A percentile compares a stretch with the other conserved stretches of the same genome.
Conservation (phyloP, 306 rosid genomes). For the Albizia julibrissin region DNA sequence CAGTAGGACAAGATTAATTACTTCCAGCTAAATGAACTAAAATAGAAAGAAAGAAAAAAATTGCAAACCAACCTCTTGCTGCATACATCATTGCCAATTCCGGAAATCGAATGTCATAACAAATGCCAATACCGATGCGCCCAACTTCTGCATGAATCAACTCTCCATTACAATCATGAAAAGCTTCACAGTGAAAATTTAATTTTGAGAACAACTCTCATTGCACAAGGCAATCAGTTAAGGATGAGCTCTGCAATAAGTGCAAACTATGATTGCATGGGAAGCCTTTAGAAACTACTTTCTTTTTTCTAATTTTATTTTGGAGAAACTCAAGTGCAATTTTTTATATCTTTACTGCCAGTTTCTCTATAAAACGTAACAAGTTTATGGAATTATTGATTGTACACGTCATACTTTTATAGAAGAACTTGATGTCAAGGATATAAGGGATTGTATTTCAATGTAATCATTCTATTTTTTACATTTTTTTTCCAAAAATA, state of each 20-base stretch:
- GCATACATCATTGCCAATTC: slow-evolving; percentile 98
- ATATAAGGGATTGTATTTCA: background rate
- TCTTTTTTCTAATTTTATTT: background rate
- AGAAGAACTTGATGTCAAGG: too few species aligned
- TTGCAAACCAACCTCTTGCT: slow-evolving; percentile 80
- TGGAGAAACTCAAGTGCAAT: background rate
- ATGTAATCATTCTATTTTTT: too few species aligned
- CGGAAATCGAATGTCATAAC: slow-evolving; percentile 91
- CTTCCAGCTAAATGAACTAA: slow-evolving; percentile 17
- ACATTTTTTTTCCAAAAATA: background rate
- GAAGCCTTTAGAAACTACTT: background rate
- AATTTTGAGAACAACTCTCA: background rate
- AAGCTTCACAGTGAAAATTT: background rate
- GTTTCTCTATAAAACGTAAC: background rate
- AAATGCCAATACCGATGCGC: slow-evolving; percentile 91
- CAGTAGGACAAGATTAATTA: slow-evolving; percentile 10
- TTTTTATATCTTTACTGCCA: background rate
- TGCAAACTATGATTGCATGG: background rate
- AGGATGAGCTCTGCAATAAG: slow-evolving; percentile 2
- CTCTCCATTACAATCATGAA: slow-evolving; percentile 29
- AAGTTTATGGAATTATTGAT: background rate
- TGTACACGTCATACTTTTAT: background rate
- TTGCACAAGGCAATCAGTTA: slow-evolving; percentile 19
- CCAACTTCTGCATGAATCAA: slow-evolving; percentile 79
- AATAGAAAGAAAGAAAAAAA: background rate